Percentiles rank a stretch among this genome's conserved stretches.
Evolutionary conservation across 2,329 filamentous ascomycete species (phyloP).

Genomic region (Trichoderma afroharzianum): DNA sequence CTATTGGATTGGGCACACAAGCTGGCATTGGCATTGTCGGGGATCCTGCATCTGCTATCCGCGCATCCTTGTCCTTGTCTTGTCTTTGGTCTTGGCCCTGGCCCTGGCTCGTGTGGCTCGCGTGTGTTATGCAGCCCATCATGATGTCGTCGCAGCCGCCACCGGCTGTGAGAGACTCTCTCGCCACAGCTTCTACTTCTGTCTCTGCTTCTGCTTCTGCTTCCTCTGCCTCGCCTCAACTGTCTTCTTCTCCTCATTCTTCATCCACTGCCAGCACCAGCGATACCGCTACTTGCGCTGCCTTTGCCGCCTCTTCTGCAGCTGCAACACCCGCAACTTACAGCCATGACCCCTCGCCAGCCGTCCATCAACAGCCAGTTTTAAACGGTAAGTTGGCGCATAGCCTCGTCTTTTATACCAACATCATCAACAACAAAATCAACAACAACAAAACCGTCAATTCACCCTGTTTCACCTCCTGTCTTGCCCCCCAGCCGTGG

Average conservation of each 20-base stretch:
- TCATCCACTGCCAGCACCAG: neutral
- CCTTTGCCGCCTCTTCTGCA: neutral
- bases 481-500: neutral
- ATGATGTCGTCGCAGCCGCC: slow-evolving; percentile 12
- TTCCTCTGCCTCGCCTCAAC: neutral
- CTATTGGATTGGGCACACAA: neutral
- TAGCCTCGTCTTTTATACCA: neutral
- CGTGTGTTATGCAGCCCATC: slow-evolving; percentile 8
- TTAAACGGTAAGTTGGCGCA: slow-evolving; percentile 1
- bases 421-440: neutral
- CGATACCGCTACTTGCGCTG: neutral
- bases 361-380: neutral
- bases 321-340: neutral
- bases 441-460: neutral
- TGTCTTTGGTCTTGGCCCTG: neutral
- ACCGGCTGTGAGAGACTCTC: neutral
- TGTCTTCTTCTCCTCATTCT: neutral
- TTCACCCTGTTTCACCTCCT: neutral
- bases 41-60: slow-evolving; percentile 4
- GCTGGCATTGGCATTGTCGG: neutral
- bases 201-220: neutral
- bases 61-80: neutral
- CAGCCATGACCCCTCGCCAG: neutral
- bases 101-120: slow-evolving; percentile 4
- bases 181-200: slow-evolving; percentile 2